These are phyloP conservation scores for Calonectria montana DNA, from an alignment of 2,329 filamentous ascomycete species.

Conservation along the genomic window DNA sequence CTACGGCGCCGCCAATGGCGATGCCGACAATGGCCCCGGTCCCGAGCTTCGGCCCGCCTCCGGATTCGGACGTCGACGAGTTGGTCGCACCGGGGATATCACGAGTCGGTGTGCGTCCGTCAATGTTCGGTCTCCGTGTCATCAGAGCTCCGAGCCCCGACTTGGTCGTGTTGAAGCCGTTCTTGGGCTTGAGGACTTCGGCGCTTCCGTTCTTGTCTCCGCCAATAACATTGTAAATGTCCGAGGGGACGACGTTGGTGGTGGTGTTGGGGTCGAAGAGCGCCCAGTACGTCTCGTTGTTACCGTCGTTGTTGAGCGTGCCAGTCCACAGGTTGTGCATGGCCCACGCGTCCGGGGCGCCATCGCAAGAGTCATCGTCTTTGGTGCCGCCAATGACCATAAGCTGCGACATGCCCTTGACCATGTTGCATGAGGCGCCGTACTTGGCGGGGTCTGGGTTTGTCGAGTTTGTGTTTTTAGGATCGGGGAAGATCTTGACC, in stretches of 20 bases:
- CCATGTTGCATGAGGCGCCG: constrained; percentile 65
- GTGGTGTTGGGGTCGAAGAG: constrained; percentile 24
- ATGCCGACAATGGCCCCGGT: constrained; percentile 55
- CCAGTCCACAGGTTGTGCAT: constrained; percentile 67
- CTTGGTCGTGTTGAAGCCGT: constrained; percentile 1
- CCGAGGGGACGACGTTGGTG: constrained; percentile 11
- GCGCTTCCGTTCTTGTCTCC: constrained; percentile 13
- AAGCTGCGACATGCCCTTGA: constrained; percentile 62
- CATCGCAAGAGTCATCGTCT: constrained; percentile 54
- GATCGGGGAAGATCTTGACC: constrained; percentile 61
- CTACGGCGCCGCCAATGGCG: constrained; percentile 48
- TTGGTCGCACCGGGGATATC: not conserved
- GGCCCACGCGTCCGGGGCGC: constrained; percentile 57
- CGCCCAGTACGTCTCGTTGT: constrained; percentile 40
- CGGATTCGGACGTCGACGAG: too few species aligned
- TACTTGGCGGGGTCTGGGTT: constrained; percentile 57
- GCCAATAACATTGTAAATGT: constrained; percentile 10
- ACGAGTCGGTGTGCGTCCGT: constrained; percentile 9
- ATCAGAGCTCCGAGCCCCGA: not conserved
- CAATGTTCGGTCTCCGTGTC: not conserved
- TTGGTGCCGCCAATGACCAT: constrained; percentile 67
- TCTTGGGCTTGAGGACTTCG: not conserved
- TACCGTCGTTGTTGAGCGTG: constrained; percentile 51
- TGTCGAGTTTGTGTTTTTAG: constrained; percentile 42
- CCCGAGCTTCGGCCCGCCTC: constrained; percentile 23